Conservation (phyloP, 1,284 basidiomycete genomes). For the Cutaneotrichosporon sp. region DNA sequence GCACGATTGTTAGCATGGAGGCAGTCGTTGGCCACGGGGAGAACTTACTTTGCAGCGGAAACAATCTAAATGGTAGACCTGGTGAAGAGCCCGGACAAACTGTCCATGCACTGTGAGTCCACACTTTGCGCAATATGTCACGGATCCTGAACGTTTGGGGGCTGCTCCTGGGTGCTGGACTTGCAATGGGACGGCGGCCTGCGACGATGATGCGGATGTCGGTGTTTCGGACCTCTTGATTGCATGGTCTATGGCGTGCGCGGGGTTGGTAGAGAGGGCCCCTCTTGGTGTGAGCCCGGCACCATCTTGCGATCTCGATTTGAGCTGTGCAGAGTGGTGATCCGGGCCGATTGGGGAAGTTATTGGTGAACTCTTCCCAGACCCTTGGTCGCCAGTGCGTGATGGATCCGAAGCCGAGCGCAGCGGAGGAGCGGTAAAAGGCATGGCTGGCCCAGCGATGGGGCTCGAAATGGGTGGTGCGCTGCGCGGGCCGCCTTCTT, state of each 20-base stretch:
- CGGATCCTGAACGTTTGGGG: slow-evolving; percentile 17
- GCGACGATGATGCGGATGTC: slow-evolving; percentile 11
- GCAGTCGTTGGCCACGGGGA: not conserved
- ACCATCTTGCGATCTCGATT: slow-evolving; percentile 1
- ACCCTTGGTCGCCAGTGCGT: slow-evolving; percentile 8
- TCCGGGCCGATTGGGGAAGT: slow-evolving; percentile 22
- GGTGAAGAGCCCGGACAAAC: slow-evolving; percentile 90
- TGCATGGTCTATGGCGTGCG: not conserved
- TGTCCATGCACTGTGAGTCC: slow-evolving; percentile 59
- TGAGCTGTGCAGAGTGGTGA: slow-evolving; percentile 2
- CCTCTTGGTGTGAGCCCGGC: slow-evolving; percentile 2
- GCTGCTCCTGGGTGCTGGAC: slow-evolving; percentile 3
- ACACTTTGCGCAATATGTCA: slow-evolving; percentile 45
- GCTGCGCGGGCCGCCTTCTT: slow-evolving; percentile 25
- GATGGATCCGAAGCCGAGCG: slow-evolving; percentile 30
- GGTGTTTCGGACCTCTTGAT: slow-evolving; percentile 15
- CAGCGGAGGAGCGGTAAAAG: slow-evolving; percentile 21
- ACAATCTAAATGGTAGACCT: slow-evolving; percentile 92
- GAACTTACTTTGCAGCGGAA: slow-evolving; percentile 86
- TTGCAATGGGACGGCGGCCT: not conserved
- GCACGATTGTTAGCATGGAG: slow-evolving; percentile 8
- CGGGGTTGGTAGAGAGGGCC: slow-evolving; percentile 11
- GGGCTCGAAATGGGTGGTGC: slow-evolving; percentile 20
- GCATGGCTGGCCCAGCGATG: not conserved
- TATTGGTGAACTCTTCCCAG: slow-evolving; percentile 25